A percentile compares a stretch with the other conserved stretches of the same genome.
Conservation (phyloP, 345 rosid genomes). For the Boechera divaricarpa region DNA sequence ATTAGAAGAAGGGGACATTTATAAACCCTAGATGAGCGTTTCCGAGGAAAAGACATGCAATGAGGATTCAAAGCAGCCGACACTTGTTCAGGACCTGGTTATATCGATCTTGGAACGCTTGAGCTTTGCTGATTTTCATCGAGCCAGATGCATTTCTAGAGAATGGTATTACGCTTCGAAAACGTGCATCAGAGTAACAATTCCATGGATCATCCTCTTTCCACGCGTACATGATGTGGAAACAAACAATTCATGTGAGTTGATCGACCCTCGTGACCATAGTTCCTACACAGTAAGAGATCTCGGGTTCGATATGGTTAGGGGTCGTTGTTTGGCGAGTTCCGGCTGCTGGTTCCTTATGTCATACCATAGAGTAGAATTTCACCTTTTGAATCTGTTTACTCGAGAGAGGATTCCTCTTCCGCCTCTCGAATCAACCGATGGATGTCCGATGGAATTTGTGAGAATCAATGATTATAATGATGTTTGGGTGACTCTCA, state of each 20-base stretch:
- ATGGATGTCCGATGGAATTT: no score
- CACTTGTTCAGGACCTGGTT: background rate
- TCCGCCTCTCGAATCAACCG: no score
- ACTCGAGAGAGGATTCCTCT: no score
- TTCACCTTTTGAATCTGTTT: no score
- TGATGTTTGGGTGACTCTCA: no score
- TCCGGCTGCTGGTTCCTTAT: no score
- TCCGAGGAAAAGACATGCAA: background rate
- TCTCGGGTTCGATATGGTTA: no score
- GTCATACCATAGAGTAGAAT: no score
- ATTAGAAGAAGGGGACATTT: no score
- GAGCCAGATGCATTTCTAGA: background rate
- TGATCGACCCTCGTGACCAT: background rate
- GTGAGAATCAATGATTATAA: no score
- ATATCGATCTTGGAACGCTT: background rate
- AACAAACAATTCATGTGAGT: background rate
- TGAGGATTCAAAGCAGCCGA: background rate
- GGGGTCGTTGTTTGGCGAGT: no score
- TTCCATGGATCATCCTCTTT: slow-evolving; percentile 1
- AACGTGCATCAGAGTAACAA: background rate
- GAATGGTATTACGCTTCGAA: background rate
- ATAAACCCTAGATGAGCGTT: background rate
- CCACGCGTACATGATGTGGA: background rate
- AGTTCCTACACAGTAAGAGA: background rate
- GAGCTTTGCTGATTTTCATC: background rate